Evolutionary conservation across 1,284 basidiomycete species (phyloP), one percentile per base, ranked within the genome.

Genomic region (Mycosarcoma mackinlayi): DNA sequence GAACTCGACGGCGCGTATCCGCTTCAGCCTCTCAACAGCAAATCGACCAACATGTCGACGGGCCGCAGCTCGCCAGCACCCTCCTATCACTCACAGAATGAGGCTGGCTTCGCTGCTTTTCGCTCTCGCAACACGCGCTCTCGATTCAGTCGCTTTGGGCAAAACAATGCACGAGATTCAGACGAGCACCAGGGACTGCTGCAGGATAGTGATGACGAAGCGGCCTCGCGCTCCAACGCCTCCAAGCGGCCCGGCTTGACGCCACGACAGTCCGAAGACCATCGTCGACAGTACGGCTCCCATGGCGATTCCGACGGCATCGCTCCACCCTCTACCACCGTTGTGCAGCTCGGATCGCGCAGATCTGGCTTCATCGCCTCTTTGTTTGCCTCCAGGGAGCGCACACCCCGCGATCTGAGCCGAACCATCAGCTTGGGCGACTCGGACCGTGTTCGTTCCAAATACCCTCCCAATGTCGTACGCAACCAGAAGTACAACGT

Each of bases 401-500:
- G 44, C 6, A 13, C 48, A 0, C 35, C 41, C n/a, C 60, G 59
- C 18, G 64, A 72, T 21, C 52, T 54, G 16, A 63, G 64, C 59
- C 55, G 69, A 23, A 64, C 55, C 24, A 60, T 72, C 37, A 56
- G 59, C 13, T 37, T 72, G 11, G 64, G 51, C 31, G 69, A 72
- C 40, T 48, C 54, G 9, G 69, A 68, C 34, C 44, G 34, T 3
- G 41, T 54, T 14, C 56, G 78, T 18, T 78, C 83, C 1, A 70
- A 73, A 18, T 86, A 82, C 55, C 85, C 87, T 0, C 76, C 93
- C 27, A 99, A 98, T 83, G 89, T 91, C 30, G 91, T 98, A 38
- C 90, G 92, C 73, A 99, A 99, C 79, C 95, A 98, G 83, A 99
- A 99, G 85, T 98, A 98, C 87, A 96, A 93, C 80, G 85, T 92